phyloP scores from a whole-genome alignment of 164 flowering plant genomes.

The Sedum album region DNA sequence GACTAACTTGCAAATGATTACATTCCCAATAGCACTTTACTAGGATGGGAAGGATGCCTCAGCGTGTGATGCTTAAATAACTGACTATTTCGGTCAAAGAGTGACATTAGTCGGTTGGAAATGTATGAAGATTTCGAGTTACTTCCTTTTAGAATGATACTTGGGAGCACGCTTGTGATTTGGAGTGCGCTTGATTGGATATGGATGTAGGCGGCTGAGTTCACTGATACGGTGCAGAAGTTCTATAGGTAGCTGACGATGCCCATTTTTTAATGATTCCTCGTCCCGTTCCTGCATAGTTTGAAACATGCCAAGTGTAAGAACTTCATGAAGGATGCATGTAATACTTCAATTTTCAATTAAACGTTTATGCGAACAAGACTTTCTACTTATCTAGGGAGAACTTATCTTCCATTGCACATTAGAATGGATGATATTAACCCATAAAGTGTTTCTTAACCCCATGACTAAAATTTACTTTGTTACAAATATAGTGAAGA shows the following conservation, averaged over 20 bases:
- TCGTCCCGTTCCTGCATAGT: conserved; percentile 19
- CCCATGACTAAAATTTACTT: not conserved
- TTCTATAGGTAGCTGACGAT: conserved; percentile 19
- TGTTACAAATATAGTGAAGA: not conserved
- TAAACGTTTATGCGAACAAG: not conserved
- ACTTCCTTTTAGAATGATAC: not conserved
- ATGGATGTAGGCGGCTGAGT: conserved; percentile 26
- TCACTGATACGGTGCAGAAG: conserved; percentile 24
- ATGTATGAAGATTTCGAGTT: not conserved
- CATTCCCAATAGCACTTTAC: not conserved
- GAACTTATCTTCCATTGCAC: not conserved
- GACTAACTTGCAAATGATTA: not conserved
- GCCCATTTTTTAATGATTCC: conserved; percentile 13
- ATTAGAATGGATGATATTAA: not conserved
- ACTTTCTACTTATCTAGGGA: not conserved
- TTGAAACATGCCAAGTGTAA: not conserved
- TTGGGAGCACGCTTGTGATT: conserved; percentile 1
- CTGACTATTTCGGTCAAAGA: not conserved
- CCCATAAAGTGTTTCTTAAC: not conserved
- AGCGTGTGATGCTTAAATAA: not conserved
- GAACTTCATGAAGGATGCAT: not conserved
- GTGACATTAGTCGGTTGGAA: not conserved
- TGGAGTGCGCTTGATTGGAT: conserved; percentile 19
- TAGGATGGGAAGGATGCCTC: not conserved
- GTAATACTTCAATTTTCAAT: not conserved